phyloP scores from a whole-genome alignment of 2,329 filamentous ascomycete genomes.

The Conoideocrella luteorostrata region DNA sequence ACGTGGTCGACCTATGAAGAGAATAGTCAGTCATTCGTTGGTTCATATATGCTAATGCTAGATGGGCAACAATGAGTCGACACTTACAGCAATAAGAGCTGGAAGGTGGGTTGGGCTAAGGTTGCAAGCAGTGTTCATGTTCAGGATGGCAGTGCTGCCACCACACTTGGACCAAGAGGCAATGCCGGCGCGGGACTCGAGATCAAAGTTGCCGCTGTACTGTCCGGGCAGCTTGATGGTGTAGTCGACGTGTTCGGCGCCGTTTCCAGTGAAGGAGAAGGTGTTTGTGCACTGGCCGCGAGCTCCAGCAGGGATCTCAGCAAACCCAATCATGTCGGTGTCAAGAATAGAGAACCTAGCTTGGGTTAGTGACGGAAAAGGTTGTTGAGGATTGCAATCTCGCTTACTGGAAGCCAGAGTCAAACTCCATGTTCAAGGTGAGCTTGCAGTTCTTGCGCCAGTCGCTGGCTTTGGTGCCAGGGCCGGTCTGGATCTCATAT shows the following conservation, averaged over 20 bases:
- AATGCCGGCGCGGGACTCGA: slow-evolving; percentile 14
- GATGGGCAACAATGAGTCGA: not conserved
- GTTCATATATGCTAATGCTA: too few relatives aligned
- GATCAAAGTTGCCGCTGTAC: slow-evolving; percentile 17
- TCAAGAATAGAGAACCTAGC: slow-evolving; percentile 20
- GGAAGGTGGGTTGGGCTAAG: slow-evolving; percentile 15
- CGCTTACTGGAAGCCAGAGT: slow-evolving; percentile 18
- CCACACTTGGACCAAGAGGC: slow-evolving; percentile 18
- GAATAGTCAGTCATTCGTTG: too few relatives aligned
- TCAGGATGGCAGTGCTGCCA: slow-evolving; percentile 20
- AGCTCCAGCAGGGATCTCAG: slow-evolving; percentile 17
- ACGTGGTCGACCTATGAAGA: slow-evolving; percentile 17
- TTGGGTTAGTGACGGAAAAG: too few relatives aligned
- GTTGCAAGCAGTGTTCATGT: slow-evolving; percentile 22
- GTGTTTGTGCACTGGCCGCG: slow-evolving; percentile 18
- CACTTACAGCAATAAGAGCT: slow-evolving; percentile 20
- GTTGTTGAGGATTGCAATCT: too few relatives aligned
- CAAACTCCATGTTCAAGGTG: slow-evolving; percentile 19
- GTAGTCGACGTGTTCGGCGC: slow-evolving; percentile 15
- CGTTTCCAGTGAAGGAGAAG: slow-evolving; percentile 20
- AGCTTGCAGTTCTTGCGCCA: slow-evolving; percentile 23
- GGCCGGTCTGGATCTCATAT: slow-evolving; percentile 19
- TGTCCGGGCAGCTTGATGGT: slow-evolving; percentile 12
- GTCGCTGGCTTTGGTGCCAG: slow-evolving; percentile 14
- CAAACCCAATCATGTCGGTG: slow-evolving; percentile 21